A percentile compares a stretch with the other conserved stretches of the same genome.
Conservation (phyloP, 2,329 filamentous ascomycete genomes). For the Tolypocladium paradoxum region DNA sequence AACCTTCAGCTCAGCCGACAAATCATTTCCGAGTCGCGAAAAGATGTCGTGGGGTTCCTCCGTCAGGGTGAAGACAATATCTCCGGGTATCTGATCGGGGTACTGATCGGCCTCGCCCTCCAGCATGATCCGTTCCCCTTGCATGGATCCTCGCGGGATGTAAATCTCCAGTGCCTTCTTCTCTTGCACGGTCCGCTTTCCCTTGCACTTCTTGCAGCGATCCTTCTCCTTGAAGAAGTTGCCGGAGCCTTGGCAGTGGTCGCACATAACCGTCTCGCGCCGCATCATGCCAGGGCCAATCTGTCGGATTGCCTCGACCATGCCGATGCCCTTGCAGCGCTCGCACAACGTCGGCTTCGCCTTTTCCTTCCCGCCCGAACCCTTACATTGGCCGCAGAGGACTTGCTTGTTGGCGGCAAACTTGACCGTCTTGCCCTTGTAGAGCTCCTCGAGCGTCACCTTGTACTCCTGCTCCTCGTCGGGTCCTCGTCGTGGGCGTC, state of each 20-base stretch:
- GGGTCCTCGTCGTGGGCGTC: conserved; percentile 58
- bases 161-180: conserved; percentile 95
- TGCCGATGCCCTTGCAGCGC: conserved; percentile 71
- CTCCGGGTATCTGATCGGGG: conserved; percentile 79
- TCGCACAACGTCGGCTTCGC: conserved; percentile 76
- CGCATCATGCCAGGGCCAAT: conserved; percentile 81
- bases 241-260: conserved; percentile 75
- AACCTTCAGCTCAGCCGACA: conserved; percentile 72
- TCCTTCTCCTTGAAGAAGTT: conserved; percentile 91
- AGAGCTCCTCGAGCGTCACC: conserved; percentile 85
- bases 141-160: conserved; percentile 75
- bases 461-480: conserved; percentile 88
- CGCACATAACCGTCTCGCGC: conserved; percentile 68
- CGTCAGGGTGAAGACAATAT: conserved; percentile 81
- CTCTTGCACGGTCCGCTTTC: conserved; percentile 72
- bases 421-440: conserved; percentile 97
- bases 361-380: conserved; percentile 82
- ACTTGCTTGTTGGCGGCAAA: conserved; percentile 94
- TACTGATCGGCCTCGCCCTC: conserved; percentile 91
- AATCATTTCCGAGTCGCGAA: conserved; percentile 70
- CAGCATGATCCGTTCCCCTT: conserved; percentile 82
- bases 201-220: conserved; percentile 98
- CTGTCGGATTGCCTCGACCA: conserved; percentile 66
- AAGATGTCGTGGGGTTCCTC: conserved; percentile 78
- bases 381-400: conserved; percentile 78